Evolutionary conservation across 768 basidiomycete species (phyloP), one percentile per base, ranked within the genome.

Genomic region (Boletellus sp.): DNA sequence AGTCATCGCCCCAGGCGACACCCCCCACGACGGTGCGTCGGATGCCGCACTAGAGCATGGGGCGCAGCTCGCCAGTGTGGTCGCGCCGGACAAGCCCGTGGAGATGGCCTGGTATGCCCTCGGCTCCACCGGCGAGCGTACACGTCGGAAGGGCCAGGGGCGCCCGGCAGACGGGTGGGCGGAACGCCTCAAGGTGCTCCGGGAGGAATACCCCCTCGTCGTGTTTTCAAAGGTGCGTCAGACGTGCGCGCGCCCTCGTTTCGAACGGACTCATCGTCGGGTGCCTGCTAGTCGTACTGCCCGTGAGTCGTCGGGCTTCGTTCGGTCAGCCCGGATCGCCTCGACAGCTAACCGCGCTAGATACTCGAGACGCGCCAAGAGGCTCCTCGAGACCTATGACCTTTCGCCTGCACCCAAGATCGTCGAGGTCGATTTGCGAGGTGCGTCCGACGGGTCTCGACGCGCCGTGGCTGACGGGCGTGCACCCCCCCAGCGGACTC

Each of bases 171-270:
- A 48, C 54, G 32, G 65, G 10, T 59, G 65, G 65, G 39, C 48
- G 2, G 47, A 68, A 52, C 71, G 78, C 37, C 65, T 74, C 16
- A 61, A 60, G 37, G 59, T 58, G 19, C 57, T 90, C 41, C 70
- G 77, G 33, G 60, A 72, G 16, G 65, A 78, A 28, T 74, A 78
- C 57, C 89, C 89, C 2, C 67, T 92, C 7, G 72, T 91, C 39
- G 81, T 92, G 12, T 90, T 92, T 59, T 90, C 88, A 74, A 92
- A 92, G 75, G 87, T 84, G 47, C 28, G 74, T 66, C 38, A 6
- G 37, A 9, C 7, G 17, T 16, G 12, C 22, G n/a, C 1, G 22
- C n/a, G 17, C 9, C 22, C 6, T 17, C 17, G 8, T 4, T 9
- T 3, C 15, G 11, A 4, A 23, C 22, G 26, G 9, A 24, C n/a